These are phyloP conservation scores for Beauveria brongniartii DNA, from an alignment of 2,329 filamentous ascomycete species.

Conservation along the genomic window DNA sequence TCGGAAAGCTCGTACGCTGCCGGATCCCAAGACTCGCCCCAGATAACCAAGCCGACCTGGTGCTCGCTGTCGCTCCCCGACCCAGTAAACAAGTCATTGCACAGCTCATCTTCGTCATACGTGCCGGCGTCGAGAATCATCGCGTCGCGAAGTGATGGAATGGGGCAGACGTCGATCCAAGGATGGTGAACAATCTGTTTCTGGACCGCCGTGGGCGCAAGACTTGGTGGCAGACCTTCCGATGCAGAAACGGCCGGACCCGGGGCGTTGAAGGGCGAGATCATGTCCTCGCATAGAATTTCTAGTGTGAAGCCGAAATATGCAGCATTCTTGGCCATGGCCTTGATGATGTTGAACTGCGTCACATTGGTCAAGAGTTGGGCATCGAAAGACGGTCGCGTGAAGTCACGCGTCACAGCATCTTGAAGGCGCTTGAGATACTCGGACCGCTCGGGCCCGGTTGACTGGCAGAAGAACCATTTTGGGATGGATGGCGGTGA, in stretches of 20 bases:
- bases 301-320: not conserved
- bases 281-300: not conserved
- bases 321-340: not conserved
- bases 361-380: not conserved
- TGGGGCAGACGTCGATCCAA: constrained; percentile 13
- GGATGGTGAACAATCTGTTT: constrained; percentile 12
- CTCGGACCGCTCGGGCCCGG: not conserved
- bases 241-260: not conserved
- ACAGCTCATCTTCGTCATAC: constrained; percentile 15
- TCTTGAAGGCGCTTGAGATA: not conserved
- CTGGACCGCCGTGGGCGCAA: constrained; percentile 13
- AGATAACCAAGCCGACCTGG: constrained; percentile 30
- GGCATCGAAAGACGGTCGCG: not conserved
- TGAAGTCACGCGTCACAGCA: not conserved
- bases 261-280: not conserved
- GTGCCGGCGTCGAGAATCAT: not conserved
- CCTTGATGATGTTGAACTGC: not conserved
- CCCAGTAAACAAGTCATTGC: constrained; percentile 11
- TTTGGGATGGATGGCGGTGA: not conserved
- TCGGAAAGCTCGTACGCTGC: constrained; percentile 38
- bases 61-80: not conserved
- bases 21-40: constrained; percentile 38
- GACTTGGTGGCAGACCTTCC: constrained; percentile 1
- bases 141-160: constrained; percentile 9
- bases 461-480: not conserved